Percentiles rank a stretch among this genome's conserved stretches.
phyloP scores from a whole-genome alignment of 768 basidiomycete species.

The Pleurotus tuoliensis region DNA sequence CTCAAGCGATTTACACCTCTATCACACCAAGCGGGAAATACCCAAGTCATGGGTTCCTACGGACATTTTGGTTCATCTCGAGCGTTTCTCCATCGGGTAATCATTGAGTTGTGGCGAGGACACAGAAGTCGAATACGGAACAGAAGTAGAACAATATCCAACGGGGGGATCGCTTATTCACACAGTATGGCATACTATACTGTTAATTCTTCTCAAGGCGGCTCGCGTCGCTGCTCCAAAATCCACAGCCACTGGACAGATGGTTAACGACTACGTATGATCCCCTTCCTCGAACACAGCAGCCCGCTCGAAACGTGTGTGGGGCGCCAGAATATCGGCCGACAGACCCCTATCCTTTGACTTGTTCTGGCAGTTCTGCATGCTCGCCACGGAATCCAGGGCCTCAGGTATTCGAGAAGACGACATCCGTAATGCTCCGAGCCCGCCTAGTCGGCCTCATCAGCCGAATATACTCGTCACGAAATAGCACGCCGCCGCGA shows the following conservation, averaged over 20 bases:
- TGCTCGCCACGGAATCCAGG: slow-evolving; percentile 1
- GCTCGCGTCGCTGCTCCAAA: too few relatives aligned
- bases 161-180: too few relatives aligned
- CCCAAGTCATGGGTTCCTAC: slow-evolving; percentile 5
- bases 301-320: not conserved
- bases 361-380: not conserved
- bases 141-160: not conserved
- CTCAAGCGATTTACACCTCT: slow-evolving; percentile 1
- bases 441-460: not conserved
- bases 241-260: too few relatives aligned
- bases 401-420: not conserved
- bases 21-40: slow-evolving; percentile 4
- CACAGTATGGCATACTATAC: too few relatives aligned
- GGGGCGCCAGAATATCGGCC: slow-evolving; percentile 8
- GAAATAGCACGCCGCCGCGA: not conserved
- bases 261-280: too few relatives aligned
- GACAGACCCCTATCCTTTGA: slow-evolving; percentile 4
- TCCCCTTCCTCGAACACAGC: too few relatives aligned
- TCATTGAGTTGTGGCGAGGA: too few relatives aligned
- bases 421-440: slow-evolving; percentile 4
- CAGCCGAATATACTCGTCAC: not conserved
- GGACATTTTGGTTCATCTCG: too few relatives aligned
- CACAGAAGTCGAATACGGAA: too few relatives aligned
- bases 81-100: not conserved
- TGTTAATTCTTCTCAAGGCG: too few relatives aligned